These are phyloP conservation scores for Neofusicoccum cordaticola DNA, from an alignment of 2,329 filamentous ascomycete species.

Conservation along the genomic window DNA sequence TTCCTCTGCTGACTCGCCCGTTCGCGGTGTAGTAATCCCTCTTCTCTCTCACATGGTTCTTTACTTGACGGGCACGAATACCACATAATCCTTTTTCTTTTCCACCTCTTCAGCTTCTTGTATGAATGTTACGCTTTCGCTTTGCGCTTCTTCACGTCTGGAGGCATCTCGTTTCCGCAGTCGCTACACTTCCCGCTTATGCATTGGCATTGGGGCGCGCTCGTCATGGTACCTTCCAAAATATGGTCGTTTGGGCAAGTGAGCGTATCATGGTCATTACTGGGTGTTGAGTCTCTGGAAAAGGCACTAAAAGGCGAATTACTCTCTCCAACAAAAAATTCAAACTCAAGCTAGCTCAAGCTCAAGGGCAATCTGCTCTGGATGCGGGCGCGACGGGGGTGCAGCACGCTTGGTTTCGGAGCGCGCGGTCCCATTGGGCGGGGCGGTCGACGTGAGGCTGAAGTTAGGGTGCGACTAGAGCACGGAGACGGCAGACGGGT, in stretches of 20 bases:
- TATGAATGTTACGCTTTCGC: not conserved
- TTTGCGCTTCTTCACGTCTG: not conserved
- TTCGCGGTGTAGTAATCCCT: constrained; percentile 9
- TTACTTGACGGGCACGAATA: constrained; percentile 7
- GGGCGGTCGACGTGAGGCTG: not conserved
- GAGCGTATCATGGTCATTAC: not conserved
- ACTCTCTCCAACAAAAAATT: not conserved
- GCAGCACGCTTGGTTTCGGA: not conserved
- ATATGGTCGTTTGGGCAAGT: not conserved
- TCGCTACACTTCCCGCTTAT: not conserved
- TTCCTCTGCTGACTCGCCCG: not conserved
- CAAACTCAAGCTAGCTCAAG: not conserved
- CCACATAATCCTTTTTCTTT: not conserved
- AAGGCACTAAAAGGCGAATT: not conserved
- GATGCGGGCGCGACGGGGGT: too few species aligned
- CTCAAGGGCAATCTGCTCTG: too few species aligned
- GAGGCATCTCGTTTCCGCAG: not conserved
- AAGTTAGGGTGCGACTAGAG: not conserved
- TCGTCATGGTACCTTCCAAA: not conserved
- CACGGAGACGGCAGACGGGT: not conserved
- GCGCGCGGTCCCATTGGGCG: not conserved
- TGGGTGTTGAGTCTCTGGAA: not conserved
- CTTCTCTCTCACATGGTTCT: not conserved
- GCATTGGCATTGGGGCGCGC: not conserved
- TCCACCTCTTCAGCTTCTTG: not conserved